Evolutionary conservation across 2,329 filamentous ascomycete genomes (phyloP), one percentile per base, ranked within the genome.

Genomic region (Conoideocrella luteorostrata): DNA sequence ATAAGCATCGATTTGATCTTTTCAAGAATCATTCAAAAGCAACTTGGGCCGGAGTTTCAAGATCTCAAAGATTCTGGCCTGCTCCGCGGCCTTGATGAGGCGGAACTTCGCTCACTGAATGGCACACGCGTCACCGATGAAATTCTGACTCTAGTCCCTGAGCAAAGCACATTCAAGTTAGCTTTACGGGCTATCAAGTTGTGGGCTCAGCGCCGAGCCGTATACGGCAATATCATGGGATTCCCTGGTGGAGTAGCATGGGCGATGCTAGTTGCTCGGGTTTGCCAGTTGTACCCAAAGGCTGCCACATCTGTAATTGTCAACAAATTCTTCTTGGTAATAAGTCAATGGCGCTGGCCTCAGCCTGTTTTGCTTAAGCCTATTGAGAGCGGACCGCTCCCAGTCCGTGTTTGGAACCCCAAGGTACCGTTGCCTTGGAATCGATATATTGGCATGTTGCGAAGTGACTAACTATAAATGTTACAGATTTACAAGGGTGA

Each of bases 1-100:
- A 94, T 98, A 61, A 93, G 88, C 62, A 94, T 98, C 60, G 93
- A 98, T 74, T 69, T 98, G 53, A 94, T 97, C 61, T 89, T 90
- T 65, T 85, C 86, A 51, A 77, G 86, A 44, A 78, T 94, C 52
- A 75, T 77, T 17, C 69, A 88, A 52, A 78, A 80, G 53, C 77
- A 88, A 53, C 76, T 95, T 51, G 82, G 86, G 21, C 63, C 68
- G 4, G 76, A 81, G 29, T 74, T 80, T 40, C 75, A 85, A 47
- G 80, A 84, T 43, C 71, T 97, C 42, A 86, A 84, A 48, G 89
- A 96, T 61, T 90, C 89, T 52, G 83, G 83, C 51, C 75, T 96
- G 38, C 70, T 98, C 41, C 83, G 88, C 44, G 93, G 91, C 5
- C 68, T 97, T 37, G 87, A 93, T 58, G 89, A 96, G 52, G 79